phyloP scores from a whole-genome alignment of 805 yeast species.

The Saccharomycopsis microspora region DNA sequence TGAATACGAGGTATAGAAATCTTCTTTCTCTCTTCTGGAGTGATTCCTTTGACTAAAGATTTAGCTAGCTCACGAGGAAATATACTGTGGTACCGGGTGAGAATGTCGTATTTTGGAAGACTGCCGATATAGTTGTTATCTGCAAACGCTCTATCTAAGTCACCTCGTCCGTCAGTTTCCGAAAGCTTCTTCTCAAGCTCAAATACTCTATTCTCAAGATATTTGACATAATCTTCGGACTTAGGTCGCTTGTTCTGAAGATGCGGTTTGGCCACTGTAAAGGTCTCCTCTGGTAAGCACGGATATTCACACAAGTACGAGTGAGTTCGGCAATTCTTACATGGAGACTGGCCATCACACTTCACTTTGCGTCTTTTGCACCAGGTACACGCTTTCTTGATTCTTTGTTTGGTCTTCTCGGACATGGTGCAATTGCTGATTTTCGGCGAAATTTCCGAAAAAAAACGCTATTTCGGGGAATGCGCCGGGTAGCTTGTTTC shows the following conservation, averaged over 20 bases:
- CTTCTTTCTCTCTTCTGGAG: neutral
- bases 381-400: slow-evolving; percentile 31
- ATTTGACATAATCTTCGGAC: slow-evolving; percentile 18
- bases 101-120: too few relatives aligned
- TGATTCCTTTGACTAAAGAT: neutral
- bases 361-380: slow-evolving; percentile 34
- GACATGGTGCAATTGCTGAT: too few relatives aligned
- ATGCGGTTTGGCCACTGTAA: too few relatives aligned
- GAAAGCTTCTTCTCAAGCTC: neutral
- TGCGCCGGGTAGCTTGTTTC: too few relatives aligned
- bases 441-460: too few relatives aligned
- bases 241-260: neutral
- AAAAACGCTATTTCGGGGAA: too few relatives aligned
- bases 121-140: too few relatives aligned
- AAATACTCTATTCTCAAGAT: neutral
- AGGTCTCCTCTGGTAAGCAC: neutral
- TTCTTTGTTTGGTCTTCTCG: neutral
- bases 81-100: slow-evolving; percentile 5
- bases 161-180: too few relatives aligned
- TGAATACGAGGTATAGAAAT: slow-evolving; percentile 19
- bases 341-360: slow-evolving; percentile 32
- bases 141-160: too few relatives aligned
- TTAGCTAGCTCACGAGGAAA: slow-evolving; percentile 1
- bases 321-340: slow-evolving; percentile 29
- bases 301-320: slow-evolving; percentile 23